Evolutionary conservation across 1,284 basidiomycete species (phyloP), one percentile per base, ranked within the genome.

Genomic region (Cerioporus squamosus): DNA sequence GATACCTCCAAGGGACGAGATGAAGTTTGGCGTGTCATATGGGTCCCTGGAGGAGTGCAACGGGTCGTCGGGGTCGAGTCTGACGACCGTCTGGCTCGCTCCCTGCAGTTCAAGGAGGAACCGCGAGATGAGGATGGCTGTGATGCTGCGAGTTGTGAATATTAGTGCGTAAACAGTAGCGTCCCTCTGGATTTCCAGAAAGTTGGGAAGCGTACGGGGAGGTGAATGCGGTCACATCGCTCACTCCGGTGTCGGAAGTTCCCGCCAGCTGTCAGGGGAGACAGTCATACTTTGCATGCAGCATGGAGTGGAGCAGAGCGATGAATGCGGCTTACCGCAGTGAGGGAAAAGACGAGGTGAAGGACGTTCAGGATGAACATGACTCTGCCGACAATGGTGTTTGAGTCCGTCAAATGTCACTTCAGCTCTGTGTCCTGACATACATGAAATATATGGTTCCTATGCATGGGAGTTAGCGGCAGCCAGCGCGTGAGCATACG

Each of bases 1-100:
- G 40, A 42, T 6, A 10, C 8, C 33, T 1, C 33, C 33, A 3
- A 36, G 33, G 33, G 33, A 36, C 33, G 33, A 36, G 83, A 63
- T 81, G 54, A 64, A 24, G 24, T 15, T 24, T 0, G 20, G 10
- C 10, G 23, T 8, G 23, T 22, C 20, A n/a, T 18, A 22, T 4
- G 40, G 6, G 7, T 42, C 40, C 2, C 40, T 18, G 5, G 40
- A 42, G 7, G 15, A 42, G 17, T 42, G 40, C 18, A 42, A 15
- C 4, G 22, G 18, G n/a, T 42, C 15, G 40, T 18, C 40, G 6
- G 40, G 9, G n/a, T 7, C 40, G 17, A 42, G 15, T 5, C 20
- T n/a, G 40, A n/a, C 6, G n/a, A 18, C 20, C 7, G 6, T 42
- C 40, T 15, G 40, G 40, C 20, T 42, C n/a, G 40, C 40, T 42